Percentiles rank a stretch among this genome's conserved stretches.
These are phyloP conservation scores for Botrytis pseudocinerea DNA, from an alignment of 2,329 filamentous ascomycete genomes.

Conservation along the genomic window DNA sequence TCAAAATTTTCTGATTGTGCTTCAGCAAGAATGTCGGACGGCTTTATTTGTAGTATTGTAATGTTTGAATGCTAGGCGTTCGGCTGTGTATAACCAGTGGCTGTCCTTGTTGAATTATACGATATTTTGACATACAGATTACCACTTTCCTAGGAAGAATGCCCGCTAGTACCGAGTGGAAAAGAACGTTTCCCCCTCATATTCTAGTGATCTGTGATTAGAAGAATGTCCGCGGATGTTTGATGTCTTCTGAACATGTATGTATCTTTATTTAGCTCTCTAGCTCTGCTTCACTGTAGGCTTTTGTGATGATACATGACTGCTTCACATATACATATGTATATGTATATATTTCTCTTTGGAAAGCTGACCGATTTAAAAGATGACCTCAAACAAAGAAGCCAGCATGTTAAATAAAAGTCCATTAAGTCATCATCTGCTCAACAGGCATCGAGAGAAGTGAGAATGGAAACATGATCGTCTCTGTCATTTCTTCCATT, in stretches of 20 bases:
- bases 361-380: not conserved
- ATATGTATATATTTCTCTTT: not conserved
- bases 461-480: not conserved
- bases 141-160: not conserved
- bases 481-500: not conserved
- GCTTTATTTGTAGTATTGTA: not conserved
- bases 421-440: not conserved
- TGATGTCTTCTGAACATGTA: not conserved
- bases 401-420: not conserved
- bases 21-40: not conserved
- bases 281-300: not conserved
- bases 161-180: not conserved
- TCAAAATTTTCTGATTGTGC: not conserved
- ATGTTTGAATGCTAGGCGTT: not conserved
- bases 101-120: not conserved
- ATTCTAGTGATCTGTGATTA: not conserved
- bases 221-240: not conserved
- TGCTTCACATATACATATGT: not conserved
- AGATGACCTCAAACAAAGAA: not conserved
- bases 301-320: not conserved
- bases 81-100: not conserved
- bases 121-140: not conserved
- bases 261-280: not conserved
- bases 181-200: not conserved
- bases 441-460: not conserved